These are phyloP conservation scores for Fusarium mangiferae DNA, from an alignment of 2,329 filamentous ascomycete species.

Conservation along the genomic window DNA sequence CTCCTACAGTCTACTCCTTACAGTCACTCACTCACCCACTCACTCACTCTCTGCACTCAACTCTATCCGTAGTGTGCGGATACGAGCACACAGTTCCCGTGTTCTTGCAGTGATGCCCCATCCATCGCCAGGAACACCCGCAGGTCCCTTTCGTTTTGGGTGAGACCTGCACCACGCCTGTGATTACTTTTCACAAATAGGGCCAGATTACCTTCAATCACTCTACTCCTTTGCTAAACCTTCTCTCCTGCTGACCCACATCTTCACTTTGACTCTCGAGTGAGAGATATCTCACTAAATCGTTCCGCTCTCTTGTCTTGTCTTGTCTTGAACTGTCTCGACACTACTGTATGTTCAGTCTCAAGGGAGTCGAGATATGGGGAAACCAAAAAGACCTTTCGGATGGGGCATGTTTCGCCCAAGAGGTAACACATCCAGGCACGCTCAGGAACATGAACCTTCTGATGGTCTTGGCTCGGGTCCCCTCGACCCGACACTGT, in stretches of 20 bases:
- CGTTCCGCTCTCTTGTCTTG: conserved; percentile 4
- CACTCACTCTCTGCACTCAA: background rate
- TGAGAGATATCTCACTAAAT: background rate
- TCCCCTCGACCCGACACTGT: conserved; percentile 37
- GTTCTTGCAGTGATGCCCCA: background rate
- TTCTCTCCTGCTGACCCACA: conserved; percentile 24
- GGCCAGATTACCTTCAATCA: conserved; percentile 13
- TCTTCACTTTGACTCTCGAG: conserved; percentile 30
- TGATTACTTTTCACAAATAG: conserved; percentile 30
- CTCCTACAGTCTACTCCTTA: background rate
- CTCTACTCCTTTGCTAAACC: conserved; percentile 7
- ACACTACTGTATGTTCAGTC: background rate
- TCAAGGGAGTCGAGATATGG: conserved; percentile 32
- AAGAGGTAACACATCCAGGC: conserved; percentile 25
- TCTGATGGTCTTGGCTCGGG: conserved; percentile 32
- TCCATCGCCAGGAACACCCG: conserved; percentile 33
- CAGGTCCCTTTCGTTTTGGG: conserved; percentile 22
- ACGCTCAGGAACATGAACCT: conserved; percentile 32
- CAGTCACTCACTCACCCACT: background rate
- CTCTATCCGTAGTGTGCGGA: background rate
- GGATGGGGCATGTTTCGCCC: conserved; percentile 29
- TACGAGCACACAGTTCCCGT: background rate
- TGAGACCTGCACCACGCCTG: conserved; percentile 37
- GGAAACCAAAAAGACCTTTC: conserved; percentile 3
- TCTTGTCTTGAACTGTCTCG: background rate